A percentile compares a stretch with the other conserved stretches of the same genome.
phyloP scores from a whole-genome alignment of 352 stramenopile species.

The Pythium phragmitis region DNA sequence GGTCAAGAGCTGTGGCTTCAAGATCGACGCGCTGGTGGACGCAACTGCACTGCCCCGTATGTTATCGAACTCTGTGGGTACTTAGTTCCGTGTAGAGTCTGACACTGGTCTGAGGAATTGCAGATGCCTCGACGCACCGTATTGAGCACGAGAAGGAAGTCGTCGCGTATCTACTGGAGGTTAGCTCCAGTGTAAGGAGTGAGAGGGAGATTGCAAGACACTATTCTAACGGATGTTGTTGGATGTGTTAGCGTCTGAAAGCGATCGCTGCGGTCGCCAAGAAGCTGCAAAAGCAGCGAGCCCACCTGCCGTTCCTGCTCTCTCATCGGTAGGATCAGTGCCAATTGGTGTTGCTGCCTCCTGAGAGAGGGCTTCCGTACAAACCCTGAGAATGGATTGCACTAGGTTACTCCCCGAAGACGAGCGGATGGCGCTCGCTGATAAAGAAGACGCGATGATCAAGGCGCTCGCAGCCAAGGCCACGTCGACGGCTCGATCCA shows the following conservation, averaged over 20 bases:
- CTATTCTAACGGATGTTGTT: too few relatives aligned
- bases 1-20: slow-evolving; percentile 62
- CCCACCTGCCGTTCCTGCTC: slow-evolving; percentile 62
- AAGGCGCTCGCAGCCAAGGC: slow-evolving; percentile 34
- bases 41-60: slow-evolving; percentile 26
- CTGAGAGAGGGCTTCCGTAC: not conserved
- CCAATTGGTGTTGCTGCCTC: not conserved
- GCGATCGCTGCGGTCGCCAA: slow-evolving; percentile 58
- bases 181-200: slow-evolving; percentile 9
- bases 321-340: slow-evolving; percentile 42
- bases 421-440: slow-evolving; percentile 47
- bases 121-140: slow-evolving; percentile 17
- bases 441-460: slow-evolving; percentile 46
- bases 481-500: not conserved
- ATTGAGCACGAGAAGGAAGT: slow-evolving; percentile 69
- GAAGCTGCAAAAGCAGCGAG: slow-evolving; percentile 72
- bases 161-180: slow-evolving; percentile 71
- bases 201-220: too few relatives aligned
- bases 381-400: not conserved
- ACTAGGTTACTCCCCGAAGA: slow-evolving; percentile 60
- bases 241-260: slow-evolving; percentile 52
- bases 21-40: slow-evolving; percentile 58
- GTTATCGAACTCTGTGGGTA: not conserved
- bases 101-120: not conserved
- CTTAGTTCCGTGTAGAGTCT: not conserved